Percentiles rank a stretch among this genome's conserved stretches.
Conservation (phyloP, 805 yeast species). For the Lachancea quebecensis region DNA sequence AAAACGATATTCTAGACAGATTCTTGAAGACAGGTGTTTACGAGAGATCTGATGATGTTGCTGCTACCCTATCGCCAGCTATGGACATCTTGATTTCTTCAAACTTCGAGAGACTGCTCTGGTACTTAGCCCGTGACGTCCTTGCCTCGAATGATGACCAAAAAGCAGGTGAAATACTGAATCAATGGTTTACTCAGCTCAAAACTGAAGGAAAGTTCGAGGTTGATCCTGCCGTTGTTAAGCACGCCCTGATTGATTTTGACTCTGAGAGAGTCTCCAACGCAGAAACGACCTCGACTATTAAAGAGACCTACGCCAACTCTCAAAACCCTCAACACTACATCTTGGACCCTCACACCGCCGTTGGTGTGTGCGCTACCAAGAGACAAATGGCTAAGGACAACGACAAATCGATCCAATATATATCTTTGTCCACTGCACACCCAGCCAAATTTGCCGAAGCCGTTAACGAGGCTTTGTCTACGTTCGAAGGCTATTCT, state of each 20-base stretch:
- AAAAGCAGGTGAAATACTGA: constrained; percentile 69
- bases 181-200: constrained; percentile 71
- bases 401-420: constrained; percentile 37
- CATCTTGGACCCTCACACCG: constrained; percentile 92
- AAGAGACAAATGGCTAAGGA: constrained; percentile 50
- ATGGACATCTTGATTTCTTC: constrained; percentile 96
- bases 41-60: constrained; percentile 68
- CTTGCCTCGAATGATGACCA: constrained; percentile 45
- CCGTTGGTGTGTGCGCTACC: constrained; percentile 86
- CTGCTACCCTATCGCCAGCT: constrained; percentile 92
- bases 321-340: constrained; percentile 54
- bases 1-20: constrained; percentile 90
- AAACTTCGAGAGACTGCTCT: constrained; percentile 90
- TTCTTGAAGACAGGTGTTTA: constrained; percentile 83
- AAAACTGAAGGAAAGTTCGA: constrained; percentile 68
- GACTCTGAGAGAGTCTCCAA: constrained; percentile 77
- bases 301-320: constrained; percentile 56
- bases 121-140: constrained; percentile 83
- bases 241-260: constrained; percentile 61
- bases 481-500: constrained; percentile 60
- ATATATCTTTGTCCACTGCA: constrained; percentile 86
- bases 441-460: constrained; percentile 98
- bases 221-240: constrained; percentile 58
- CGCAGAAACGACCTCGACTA: constrained; percentile 70
- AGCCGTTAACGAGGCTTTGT: constrained; percentile 80